Base-by-base conservation (phyloP, 2,329 filamentous ascomycete species). In the Venturia aucupariae region DNA sequence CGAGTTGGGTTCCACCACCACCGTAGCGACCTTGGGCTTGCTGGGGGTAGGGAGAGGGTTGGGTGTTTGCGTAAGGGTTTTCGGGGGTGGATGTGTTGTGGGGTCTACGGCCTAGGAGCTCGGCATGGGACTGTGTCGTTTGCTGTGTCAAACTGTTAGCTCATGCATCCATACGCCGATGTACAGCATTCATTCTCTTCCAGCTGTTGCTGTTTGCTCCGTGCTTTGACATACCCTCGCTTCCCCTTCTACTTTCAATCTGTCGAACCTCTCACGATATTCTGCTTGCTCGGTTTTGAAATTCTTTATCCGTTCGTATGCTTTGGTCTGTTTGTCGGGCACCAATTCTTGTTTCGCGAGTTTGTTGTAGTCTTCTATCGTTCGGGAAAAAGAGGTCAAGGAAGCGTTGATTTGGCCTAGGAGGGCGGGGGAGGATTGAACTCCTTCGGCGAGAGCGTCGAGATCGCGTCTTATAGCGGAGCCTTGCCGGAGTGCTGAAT, bases 331-430 rank as follows among this genome's bases (percentile, higher is more conserved):
- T 77, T 97, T 99, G 66, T 90, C 88, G 4, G 89, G 84, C 65
- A 96, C 92, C 39, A 96, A 85, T 76, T 99, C 94, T 71, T 93
- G 90, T 68, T 90, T 90, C 0, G 92, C 89, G 38, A 96, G 85
- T 64, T 84, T 83, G 71, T 89, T 86, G 80, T 99, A 99, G 73
- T 97, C 92, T 78, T 97, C 92, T 68, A 99, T 83, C 0, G 91
- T 96, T 67, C 94, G 90, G 59, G 89, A 85, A 75, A 99, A 92
- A 66, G 92, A 86, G 54, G 89, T 86, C 38, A 95, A 79, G 17
- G 90, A 90, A 24, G 86, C 88, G n/a, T 88, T 88, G 68, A 91
- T 85, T 75, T 91, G 89, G 72, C 88, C 88, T 72, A 88, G 87
- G 15, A 89, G 80, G 62, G 85, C 84, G 59, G 83, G 80, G 48